Evolutionary conservation across 2,329 filamentous ascomycete genomes (phyloP).

Genomic region (Epichloe hybrida): DNA sequence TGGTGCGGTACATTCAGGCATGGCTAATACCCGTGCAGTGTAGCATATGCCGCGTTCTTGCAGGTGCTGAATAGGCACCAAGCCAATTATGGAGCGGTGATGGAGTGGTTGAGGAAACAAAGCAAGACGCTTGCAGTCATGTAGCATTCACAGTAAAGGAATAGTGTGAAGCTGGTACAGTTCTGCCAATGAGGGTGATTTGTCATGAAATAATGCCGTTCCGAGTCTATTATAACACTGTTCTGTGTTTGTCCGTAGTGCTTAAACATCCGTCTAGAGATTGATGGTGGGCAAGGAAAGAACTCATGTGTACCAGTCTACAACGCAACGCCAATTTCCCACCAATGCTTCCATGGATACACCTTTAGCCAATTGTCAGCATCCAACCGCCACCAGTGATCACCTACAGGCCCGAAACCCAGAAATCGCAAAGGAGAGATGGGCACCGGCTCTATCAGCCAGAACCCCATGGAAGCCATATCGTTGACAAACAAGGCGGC

Average conservation of each 20-base stretch:
- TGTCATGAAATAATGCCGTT: neutral
- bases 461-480: constrained; percentile 58
- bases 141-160: neutral
- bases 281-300: neutral
- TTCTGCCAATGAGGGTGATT: neutral
- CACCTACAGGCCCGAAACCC: constrained; percentile 46
- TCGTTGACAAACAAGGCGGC: constrained; percentile 59
- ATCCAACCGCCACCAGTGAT: constrained; percentile 57
- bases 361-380: constrained; percentile 36
- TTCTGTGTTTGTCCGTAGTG: neutral
- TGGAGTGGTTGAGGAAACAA: constrained; percentile 53
- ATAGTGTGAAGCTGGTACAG: neutral
- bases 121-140: constrained; percentile 13
- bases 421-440: constrained; percentile 55
- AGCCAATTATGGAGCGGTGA: constrained; percentile 47
- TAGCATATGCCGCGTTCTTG: constrained; percentile 58
- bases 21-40: constrained; percentile 25
- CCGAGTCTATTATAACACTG: neutral
- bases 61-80: constrained; percentile 58
- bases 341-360: constrained; percentile 51
- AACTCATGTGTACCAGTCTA: constrained; percentile 7
- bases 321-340: constrained; percentile 27
- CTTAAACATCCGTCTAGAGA: neutral
- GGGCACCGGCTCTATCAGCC: constrained; percentile 73
- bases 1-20: constrained; percentile 1